These are phyloP conservation scores for Wickerhamomyces silvicola DNA, from an alignment of 805 yeast genomes.

Conservation along the genomic window DNA sequence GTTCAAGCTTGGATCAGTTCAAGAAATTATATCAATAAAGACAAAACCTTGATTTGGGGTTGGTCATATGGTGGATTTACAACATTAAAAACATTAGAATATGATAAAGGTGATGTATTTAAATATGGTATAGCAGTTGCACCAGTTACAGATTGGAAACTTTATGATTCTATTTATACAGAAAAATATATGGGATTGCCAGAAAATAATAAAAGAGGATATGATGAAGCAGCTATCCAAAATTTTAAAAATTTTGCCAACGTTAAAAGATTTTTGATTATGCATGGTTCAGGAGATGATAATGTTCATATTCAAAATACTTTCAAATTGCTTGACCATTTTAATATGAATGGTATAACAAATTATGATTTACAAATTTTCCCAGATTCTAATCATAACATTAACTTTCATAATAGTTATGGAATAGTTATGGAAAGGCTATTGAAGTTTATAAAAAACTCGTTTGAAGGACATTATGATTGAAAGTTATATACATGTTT, in stretches of 20 bases:
- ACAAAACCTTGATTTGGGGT: conserved; percentile 71
- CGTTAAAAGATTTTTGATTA: conserved; percentile 53
- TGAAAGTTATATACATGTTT: no score
- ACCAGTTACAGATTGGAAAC: conserved; percentile 75
- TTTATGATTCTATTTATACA: conserved; percentile 73
- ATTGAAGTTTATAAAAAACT: conserved; percentile 58
- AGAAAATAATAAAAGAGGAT: conserved; percentile 40
- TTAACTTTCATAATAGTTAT: conserved; percentile 73
- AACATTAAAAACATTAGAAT: conserved; percentile 67
- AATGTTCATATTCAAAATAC: conserved; percentile 77
- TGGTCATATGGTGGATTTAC: conserved; percentile 86
- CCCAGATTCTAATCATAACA: conserved; percentile 91
- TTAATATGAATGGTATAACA: conserved; percentile 46
- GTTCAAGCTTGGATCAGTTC: conserved; percentile 43
- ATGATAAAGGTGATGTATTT: conserved; percentile 54
- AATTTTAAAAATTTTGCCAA: conserved; percentile 36
- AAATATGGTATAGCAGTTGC: conserved; percentile 79
- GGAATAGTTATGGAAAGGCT: conserved; percentile 66
- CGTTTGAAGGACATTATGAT: conserved; percentile 39
- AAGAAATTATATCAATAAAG: conserved; percentile 39
- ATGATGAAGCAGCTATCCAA: conserved; percentile 38
- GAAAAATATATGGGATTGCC: conserved; percentile 70
- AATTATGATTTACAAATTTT: conserved; percentile 83
- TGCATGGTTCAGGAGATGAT: conserved; percentile 83
- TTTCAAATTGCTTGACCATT: conserved; percentile 50